Conservation (phyloP, 1,139 yeast genomes). For the Barnettozyma hawaiiensis region DNA sequence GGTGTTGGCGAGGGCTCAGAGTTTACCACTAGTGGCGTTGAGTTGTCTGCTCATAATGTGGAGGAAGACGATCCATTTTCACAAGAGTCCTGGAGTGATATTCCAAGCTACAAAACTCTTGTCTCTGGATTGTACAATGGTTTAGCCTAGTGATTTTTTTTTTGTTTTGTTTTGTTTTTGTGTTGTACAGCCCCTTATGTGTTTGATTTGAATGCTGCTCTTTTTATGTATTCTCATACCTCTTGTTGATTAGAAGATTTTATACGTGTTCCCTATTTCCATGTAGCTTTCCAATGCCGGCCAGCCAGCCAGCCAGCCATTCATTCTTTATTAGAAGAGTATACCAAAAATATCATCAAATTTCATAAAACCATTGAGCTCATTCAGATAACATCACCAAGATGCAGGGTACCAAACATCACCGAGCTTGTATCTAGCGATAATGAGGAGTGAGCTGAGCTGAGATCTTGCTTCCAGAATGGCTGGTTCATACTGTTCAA, state of each 20-base stretch:
- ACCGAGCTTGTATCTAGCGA: constrained; percentile 24
- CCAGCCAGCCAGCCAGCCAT: too few species aligned
- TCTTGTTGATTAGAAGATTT: background rate
- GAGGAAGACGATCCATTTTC: constrained; percentile 35
- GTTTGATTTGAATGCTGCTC: background rate
- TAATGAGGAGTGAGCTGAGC: constrained; percentile 24
- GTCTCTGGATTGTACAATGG: constrained; percentile 34
- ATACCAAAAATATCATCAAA: too few species aligned
- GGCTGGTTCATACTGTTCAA: constrained; percentile 13
- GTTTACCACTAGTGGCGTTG: constrained; percentile 28
- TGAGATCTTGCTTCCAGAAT: constrained; percentile 23
- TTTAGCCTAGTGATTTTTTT: constrained; percentile 15
- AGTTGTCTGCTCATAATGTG: constrained; percentile 28
- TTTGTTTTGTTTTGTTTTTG: background rate
- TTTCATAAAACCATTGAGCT: too few species aligned
- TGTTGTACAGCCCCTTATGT: background rate
- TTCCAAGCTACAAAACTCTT: constrained; percentile 29
- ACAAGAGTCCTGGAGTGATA: constrained; percentile 29
- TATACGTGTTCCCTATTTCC: background rate
- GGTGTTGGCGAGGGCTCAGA: constrained; percentile 28
- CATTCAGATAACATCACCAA: constrained; percentile 16
- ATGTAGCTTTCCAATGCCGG: background rate
- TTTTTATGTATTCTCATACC: background rate
- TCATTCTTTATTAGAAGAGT: too few species aligned
- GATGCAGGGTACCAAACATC: constrained; percentile 22